A percentile compares a stretch with the other conserved stretches of the same genome.
These are phyloP conservation scores for Wickerhamomyces strasburgensis DNA, from an alignment of 805 yeast genomes.

Conservation along the genomic window DNA sequence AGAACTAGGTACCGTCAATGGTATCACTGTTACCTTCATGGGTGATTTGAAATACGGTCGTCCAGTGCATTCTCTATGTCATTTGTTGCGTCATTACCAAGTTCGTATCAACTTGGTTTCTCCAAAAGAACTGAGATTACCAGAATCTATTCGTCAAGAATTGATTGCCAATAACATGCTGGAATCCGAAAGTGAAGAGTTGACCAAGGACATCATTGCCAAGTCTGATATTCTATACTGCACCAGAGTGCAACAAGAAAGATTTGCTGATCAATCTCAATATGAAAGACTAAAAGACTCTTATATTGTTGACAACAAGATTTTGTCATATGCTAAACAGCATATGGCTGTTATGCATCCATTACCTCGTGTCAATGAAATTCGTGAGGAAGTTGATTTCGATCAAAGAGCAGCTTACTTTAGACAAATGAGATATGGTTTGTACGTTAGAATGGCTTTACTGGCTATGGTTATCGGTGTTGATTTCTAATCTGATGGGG, in stretches of 20 bases:
- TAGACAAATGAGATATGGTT: constrained; percentile 99
- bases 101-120: constrained; percentile 89
- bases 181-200: constrained; percentile 64
- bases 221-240: constrained; percentile 94
- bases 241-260: constrained; percentile 96
- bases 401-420: constrained; percentile 99
- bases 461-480: constrained; percentile 97
- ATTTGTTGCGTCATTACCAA: constrained; percentile 85
- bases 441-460: constrained; percentile 97
- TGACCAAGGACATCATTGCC: constrained; percentile 81
- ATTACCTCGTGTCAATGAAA: constrained; percentile 94
- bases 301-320: constrained; percentile 88
- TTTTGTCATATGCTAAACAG: constrained; percentile 87
- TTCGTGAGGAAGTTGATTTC: constrained; percentile 96
- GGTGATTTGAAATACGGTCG: constrained; percentile 98
- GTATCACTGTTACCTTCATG: constrained; percentile 96
- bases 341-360: constrained; percentile 99
- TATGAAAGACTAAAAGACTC: constrained; percentile 87
- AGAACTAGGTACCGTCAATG: constrained; percentile 97
- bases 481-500: constrained; percentile 66
- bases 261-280: constrained; percentile 72
- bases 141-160: constrained; percentile 65
- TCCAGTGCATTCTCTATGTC: constrained; percentile 95
- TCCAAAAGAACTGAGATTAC: constrained; percentile 84
- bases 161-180: constrained; percentile 65